Evolutionary conservation across 2,329 filamentous ascomycete genomes (phyloP), one percentile per base, ranked within the genome.

Genomic region (Ascocoryne sarcoides): DNA sequence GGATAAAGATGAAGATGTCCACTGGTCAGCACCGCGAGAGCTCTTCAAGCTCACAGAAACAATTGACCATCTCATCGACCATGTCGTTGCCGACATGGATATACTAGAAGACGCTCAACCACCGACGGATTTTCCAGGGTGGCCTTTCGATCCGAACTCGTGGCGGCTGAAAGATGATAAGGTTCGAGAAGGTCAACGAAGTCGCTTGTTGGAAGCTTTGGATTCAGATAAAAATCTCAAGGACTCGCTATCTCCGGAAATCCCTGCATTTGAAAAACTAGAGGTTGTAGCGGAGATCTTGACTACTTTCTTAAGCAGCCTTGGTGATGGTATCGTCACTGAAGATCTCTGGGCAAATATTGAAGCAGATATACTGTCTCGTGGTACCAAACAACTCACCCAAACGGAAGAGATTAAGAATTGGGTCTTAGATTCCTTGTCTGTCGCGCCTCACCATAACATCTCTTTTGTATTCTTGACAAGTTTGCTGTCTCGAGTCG

Each of bases 381-480:
- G 50, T 72, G 68, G 47, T 48, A 15, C 61, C 1, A 69, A 67
- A 26, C 60, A 59, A 2, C 61, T 65, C 16, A 55, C 65, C 8
- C 60, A 63, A 4, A 57, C 60, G 31, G 76, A 82, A 41, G 76
- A 80, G 33, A 66, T 72, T 32, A 71, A 75, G 46, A 69, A 69
- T 29, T 69, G 67, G 58, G 64, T 92, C 2, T 74, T 95, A 4
- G 89, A 95, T 50, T 72, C 82, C 2, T 70, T 95, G 2, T 74
- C 82, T 0, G 67, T 73, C 2, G 72, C 76, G 0, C 84, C 87
- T 0, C 81, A 82, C 36, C 83, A 94, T 62, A 92, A 87, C 57
- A 89, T 95, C 40, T 83, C 84, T 0, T 94, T 95, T 55, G 84
- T 94, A 2, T 88, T 95, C 49, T 66, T 95, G 12, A 86, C 82